Evolutionary conservation across 768 basidiomycete species (phyloP).

Genomic region (Ramaria sp.): DNA sequence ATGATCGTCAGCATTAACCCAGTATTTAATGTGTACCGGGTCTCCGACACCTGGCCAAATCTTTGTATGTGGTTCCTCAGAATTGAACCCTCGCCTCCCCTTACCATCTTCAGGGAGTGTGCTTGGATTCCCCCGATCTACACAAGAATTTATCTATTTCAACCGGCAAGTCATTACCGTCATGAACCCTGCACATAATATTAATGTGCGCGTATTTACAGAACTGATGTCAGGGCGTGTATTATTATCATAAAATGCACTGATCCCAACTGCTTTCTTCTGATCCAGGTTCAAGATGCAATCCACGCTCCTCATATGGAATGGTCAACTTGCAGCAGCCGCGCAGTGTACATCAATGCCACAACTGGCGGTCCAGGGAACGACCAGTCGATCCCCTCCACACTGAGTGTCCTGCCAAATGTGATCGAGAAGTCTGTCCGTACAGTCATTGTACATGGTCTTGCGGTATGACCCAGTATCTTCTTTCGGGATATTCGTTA

Average conservation of each 20-base stretch:
- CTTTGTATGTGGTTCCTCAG: constrained; percentile 23
- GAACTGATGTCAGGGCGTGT: constrained; percentile 26
- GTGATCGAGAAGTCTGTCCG: constrained; percentile 28
- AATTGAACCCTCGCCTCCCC: too few species aligned
- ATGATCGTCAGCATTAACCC: constrained; percentile 35
- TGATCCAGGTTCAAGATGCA: constrained; percentile 23
- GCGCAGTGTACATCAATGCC: constrained; percentile 19
- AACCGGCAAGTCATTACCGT: constrained; percentile 28
- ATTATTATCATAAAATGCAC: background rate
- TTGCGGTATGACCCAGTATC: constrained; percentile 15
- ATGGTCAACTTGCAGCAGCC: constrained; percentile 20
- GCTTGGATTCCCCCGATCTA: constrained; percentile 23
- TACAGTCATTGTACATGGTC: constrained; percentile 24
- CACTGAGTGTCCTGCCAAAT: constrained; percentile 25
- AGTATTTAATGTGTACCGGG: constrained; percentile 45
- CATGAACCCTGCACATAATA: background rate
- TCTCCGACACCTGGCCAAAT: constrained; percentile 43
- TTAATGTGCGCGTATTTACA: constrained; percentile 8
- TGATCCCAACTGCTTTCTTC: background rate
- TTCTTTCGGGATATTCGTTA: too few species aligned
- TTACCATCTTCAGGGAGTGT: constrained; percentile 28
- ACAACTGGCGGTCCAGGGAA: constrained; percentile 16
- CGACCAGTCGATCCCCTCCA: constrained; percentile 22
- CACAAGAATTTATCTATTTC: constrained; percentile 46
- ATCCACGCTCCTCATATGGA: constrained; percentile 27